A percentile compares a stretch with the other conserved stretches of the same genome.
Evolutionary conservation across 192 early-diverging fungal species (phyloP).

Genomic region (Rhizoclosmatium globosum): DNA sequence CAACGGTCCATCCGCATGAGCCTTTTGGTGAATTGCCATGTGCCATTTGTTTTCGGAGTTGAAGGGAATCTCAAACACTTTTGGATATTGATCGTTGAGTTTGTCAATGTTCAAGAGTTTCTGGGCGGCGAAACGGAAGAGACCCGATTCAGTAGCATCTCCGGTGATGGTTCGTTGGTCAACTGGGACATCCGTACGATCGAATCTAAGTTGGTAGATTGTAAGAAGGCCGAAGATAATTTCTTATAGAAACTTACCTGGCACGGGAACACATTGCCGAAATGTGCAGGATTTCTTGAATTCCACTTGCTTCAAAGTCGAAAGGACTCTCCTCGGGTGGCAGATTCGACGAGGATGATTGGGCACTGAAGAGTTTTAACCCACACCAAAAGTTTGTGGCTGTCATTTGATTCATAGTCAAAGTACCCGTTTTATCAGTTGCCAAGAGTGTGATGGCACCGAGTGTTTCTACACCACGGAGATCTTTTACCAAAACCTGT

Average conservation of each 20-base stretch:
- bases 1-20: constrained; percentile 70
- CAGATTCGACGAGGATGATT: constrained; percentile 18
- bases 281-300: constrained; percentile 80
- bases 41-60: constrained; percentile 94
- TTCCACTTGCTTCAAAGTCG: constrained; percentile 62
- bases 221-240: background rate
- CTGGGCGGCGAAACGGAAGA: constrained; percentile 81
- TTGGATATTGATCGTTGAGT: constrained; percentile 69
- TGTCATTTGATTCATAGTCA: constrained; percentile 98
- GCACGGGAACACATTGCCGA: constrained; percentile 85
- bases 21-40: constrained; percentile 86
- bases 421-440: constrained; percentile 97
- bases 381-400: constrained; percentile 91
- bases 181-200: constrained; percentile 87
- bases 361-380: constrained; percentile 64
- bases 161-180: constrained; percentile 80
- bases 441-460: constrained; percentile 96
- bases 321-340: constrained; percentile 42
- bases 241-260: constrained; percentile 41
- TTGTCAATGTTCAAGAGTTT: constrained; percentile 80
- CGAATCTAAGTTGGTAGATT: constrained; percentile 62
- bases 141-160: constrained; percentile 94
- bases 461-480: constrained; percentile 96
- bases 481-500: constrained; percentile 94
- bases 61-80: constrained; percentile 96